phyloP scores from a whole-genome alignment of 306 rosid genomes.

The Trifolium subterraneum region DNA sequence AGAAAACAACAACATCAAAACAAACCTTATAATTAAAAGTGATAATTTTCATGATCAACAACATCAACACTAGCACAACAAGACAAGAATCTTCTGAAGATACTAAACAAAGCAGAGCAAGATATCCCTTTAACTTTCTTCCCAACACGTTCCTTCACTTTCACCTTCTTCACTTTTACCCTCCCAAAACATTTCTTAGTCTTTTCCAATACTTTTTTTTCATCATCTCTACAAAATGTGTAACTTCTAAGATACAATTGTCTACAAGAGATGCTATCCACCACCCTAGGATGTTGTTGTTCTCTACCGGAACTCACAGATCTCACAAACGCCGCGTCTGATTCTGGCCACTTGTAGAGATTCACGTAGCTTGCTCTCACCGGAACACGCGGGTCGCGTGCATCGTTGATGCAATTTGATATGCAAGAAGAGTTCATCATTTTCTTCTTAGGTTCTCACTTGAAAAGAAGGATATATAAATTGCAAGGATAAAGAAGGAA shows the following conservation, averaged over 20 bases:
- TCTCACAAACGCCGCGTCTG: conserved; percentile 76
- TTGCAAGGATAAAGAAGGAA: not conserved
- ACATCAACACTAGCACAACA: conserved; percentile 80
- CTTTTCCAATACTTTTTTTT: conserved; percentile 48
- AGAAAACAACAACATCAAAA: not conserved
- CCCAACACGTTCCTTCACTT: conserved; percentile 33
- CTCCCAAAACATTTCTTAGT: conserved; percentile 63
- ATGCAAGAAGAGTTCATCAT: conserved; percentile 77
- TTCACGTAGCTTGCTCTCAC: conserved; percentile 76
- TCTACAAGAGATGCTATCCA: conserved; percentile 84
- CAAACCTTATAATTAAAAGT: conserved; percentile 30
- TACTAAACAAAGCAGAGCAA: conserved; percentile 59
- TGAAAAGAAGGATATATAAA: conserved; percentile 29
- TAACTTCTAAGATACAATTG: conserved; percentile 86
- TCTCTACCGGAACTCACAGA: conserved; percentile 57
- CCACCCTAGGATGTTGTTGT: conserved; percentile 55
- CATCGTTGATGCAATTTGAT: conserved; percentile 72
- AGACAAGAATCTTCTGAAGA: conserved; percentile 65
- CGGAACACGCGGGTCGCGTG: conserved; percentile 73
- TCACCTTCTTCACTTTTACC: conserved; percentile 53
- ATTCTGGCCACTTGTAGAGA: conserved; percentile 93
- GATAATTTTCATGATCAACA: conserved; percentile 42
- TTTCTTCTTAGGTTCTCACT: not conserved
- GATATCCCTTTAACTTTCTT: conserved; percentile 71
- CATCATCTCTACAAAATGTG: conserved; percentile 78